phyloP scores from a whole-genome alignment of 2,329 filamentous ascomycete genomes.

The Xylariaceae sp. region DNA sequence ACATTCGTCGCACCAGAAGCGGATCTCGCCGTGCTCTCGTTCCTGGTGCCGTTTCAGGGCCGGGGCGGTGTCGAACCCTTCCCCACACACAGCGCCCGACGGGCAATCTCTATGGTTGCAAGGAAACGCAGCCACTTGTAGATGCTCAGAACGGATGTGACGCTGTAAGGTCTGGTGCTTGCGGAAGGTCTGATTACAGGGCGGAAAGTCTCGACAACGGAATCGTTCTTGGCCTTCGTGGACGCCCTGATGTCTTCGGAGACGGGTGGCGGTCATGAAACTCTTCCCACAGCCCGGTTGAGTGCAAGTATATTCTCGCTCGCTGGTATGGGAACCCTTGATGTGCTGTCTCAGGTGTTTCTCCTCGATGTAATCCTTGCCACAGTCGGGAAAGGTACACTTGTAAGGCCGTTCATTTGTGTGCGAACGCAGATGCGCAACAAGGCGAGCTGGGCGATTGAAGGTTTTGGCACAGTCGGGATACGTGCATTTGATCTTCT shows the following conservation, averaged over 20 bases:
- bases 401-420: slow-evolving; percentile 80
- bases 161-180: slow-evolving; percentile 85
- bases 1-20: slow-evolving; percentile 80
- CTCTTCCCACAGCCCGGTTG: slow-evolving; percentile 74
- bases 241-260: slow-evolving; percentile 76
- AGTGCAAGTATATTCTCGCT: slow-evolving; percentile 72
- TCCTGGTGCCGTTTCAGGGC: slow-evolving; percentile 73
- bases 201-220: slow-evolving; percentile 69
- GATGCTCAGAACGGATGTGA: slow-evolving; percentile 77
- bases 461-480: slow-evolving; percentile 79
- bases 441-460: slow-evolving; percentile 80
- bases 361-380: slow-evolving; percentile 82
- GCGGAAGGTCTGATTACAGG: slow-evolving; percentile 78
- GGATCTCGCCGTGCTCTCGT: slow-evolving; percentile 68
- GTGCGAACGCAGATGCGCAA: slow-evolving; percentile 81
- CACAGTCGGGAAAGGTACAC: slow-evolving; percentile 71
- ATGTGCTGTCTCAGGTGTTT: slow-evolving; percentile 87
- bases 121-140: slow-evolving; percentile 69
- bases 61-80: slow-evolving; percentile 73
- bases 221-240: slow-evolving; percentile 79
- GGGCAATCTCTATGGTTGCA: slow-evolving; percentile 56
- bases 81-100: slow-evolving; percentile 53
- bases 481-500: slow-evolving; percentile 76
- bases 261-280: slow-evolving; percentile 78
- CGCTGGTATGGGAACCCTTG: slow-evolving; percentile 75